Evolutionary conservation across 352 stramenopile species (phyloP), one percentile per base, ranked within the genome.

Genomic region (Pythium monospermum): DNA sequence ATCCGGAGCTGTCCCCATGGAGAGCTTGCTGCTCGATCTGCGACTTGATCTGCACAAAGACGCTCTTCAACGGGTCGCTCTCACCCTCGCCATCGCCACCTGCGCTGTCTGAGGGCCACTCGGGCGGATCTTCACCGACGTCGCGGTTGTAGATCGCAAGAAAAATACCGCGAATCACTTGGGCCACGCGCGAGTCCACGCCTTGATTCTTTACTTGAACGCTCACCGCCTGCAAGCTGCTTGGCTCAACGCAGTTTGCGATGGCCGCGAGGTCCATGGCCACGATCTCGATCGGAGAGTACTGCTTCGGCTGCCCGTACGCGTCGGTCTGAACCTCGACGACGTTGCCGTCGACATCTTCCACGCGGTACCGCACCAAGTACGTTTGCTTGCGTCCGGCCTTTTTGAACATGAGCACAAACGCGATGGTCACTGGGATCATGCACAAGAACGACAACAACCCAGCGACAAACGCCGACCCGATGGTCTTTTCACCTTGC

Each of bases 331-430:
- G 53, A 2, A 87, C 73, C 31, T 86, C 71, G 18, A 74, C 72
- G 0, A 85, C 50, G 19, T 85, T 83, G 3, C 76, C 73, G 10
- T 67, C 65, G 13, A 77, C 66, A 37, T 86, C 76, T 41, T 87
- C 78, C 0, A 87, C 54, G 27, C 79, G 69, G 40, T 83, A 86
- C 3, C 76, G 76, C 19, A 90, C 69, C 6, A 87, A 26, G 40
- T 83, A 87, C 26, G 70, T 74, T 22, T 87, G 68, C 42, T 69
- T 65, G 6, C 68, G 63, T 2, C 68, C 78, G 5, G 78, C 73
- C 41, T 85, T 85, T 46, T 87, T 87, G 55, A 85, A 90, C 63
- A 90, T 78, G 18, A 81, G 64, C 35, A 85, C 59, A 41, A 90
- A 82, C 22, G 76, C 66, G 33, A 86, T 69, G 12, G 68, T 71